phyloP scores from a whole-genome alignment of 23 red algal genomes.

The Porphyridium purpureum region DNA sequence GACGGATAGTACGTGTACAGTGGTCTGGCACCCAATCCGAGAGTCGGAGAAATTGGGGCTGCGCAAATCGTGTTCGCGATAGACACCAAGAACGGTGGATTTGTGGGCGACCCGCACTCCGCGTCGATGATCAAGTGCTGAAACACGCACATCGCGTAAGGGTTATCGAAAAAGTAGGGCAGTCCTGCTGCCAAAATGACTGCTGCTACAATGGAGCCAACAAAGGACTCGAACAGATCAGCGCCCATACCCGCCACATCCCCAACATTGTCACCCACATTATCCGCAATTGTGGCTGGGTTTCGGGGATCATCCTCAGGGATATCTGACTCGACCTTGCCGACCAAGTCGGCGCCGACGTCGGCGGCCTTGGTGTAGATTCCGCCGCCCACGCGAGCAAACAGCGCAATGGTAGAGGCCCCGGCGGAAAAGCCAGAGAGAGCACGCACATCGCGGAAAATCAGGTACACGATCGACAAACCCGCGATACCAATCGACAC shows the following conservation, averaged over 20 bases:
- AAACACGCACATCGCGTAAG: conserved; percentile 17
- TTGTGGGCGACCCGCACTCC: conserved; percentile 3
- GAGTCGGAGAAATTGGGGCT: no score
- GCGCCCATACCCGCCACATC: conserved; percentile 52
- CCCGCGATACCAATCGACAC: conserved; percentile 16
- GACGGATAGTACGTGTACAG: neutral
- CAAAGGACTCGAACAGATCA: conserved; percentile 58
- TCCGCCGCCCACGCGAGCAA: conserved; percentile 23
- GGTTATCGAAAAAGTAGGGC: conserved; percentile 25
- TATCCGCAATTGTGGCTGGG: conserved; percentile 30
- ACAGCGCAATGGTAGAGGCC: conserved; percentile 12
- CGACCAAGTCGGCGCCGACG: conserved; percentile 32
- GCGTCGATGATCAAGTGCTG: conserved; percentile 20
- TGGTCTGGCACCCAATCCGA: no score
- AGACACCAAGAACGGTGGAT: neutral
- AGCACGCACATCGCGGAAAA: conserved; percentile 8
- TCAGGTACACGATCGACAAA: conserved; percentile 3
- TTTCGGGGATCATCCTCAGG: conserved; percentile 35
- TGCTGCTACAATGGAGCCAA: conserved; percentile 23
- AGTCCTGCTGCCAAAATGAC: conserved; percentile 34
- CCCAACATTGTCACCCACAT: conserved; percentile 63
- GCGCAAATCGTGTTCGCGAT: conserved; percentile 8
- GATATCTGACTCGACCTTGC: conserved; percentile 24
- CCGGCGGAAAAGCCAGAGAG: conserved; percentile 15
- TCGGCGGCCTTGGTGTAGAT: conserved; percentile 36